phyloP scores from a whole-genome alignment of 1,284 basidiomycete genomes.

The Mycosarcoma maydis region DNA sequence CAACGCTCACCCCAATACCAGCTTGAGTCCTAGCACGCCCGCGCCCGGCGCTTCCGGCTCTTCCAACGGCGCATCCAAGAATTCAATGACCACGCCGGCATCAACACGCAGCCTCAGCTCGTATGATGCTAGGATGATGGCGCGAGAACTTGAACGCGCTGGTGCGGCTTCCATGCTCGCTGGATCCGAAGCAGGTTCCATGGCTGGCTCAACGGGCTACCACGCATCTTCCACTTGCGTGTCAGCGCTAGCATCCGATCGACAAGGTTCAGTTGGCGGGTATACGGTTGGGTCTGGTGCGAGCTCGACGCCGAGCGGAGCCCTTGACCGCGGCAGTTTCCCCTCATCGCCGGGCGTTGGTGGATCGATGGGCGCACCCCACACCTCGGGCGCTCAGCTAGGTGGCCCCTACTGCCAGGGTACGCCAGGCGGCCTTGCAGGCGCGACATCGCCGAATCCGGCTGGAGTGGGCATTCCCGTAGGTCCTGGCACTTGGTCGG shows the following conservation, averaged over 20 bases:
- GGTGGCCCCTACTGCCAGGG: slow-evolving; percentile 10
- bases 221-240: slow-evolving; percentile 15
- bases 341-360: slow-evolving; percentile 21
- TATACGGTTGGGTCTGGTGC: not conserved
- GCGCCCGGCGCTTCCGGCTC: slow-evolving; percentile 5
- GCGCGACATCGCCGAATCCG: slow-evolving; percentile 28
- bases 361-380: slow-evolving; percentile 3
- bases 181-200: slow-evolving; percentile 24
- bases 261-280: slow-evolving; percentile 8
- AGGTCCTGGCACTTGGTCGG: slow-evolving; percentile 33
- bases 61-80: slow-evolving; percentile 6
- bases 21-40: slow-evolving; percentile 24
- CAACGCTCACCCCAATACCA: slow-evolving; percentile 29
- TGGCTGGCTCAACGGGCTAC: not conserved
- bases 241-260: slow-evolving; percentile 19
- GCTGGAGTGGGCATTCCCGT: slow-evolving; percentile 13
- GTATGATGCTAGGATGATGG: slow-evolving; percentile 48
- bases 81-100: slow-evolving; percentile 20
- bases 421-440: not conserved
- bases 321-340: slow-evolving; percentile 5
- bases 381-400: slow-evolving; percentile 10
- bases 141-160: slow-evolving; percentile 47
- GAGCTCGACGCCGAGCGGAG: not conserved
- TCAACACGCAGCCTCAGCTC: slow-evolving; percentile 33
- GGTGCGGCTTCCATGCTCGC: slow-evolving; percentile 39